These are phyloP conservation scores for Rhipidocladum racemiflorum DNA, from an alignment of 176 grass and related monocot genomes.

Conservation along the genomic window DNA sequence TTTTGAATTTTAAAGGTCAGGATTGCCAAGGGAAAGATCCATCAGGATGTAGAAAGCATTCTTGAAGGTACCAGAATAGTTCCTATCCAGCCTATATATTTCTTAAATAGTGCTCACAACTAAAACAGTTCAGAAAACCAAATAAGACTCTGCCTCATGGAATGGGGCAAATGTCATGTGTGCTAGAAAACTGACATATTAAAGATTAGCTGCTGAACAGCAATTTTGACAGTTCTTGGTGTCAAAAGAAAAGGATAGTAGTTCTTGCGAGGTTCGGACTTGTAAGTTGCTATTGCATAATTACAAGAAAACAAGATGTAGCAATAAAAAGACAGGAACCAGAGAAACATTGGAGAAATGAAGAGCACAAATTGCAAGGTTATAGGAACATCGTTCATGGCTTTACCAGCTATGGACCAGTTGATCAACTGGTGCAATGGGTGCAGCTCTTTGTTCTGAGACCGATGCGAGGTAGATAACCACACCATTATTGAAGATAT, in stretches of 20 bases:
- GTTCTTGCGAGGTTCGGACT: neutral
- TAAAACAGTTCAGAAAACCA: no score
- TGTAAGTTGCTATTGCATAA: neutral
- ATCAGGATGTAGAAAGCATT: no score
- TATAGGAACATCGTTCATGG: neutral
- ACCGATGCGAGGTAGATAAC: constrained; percentile 81
- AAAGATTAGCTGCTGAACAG: neutral
- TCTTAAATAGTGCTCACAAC: no score
- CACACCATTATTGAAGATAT: constrained; percentile 88
- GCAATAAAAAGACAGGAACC: neutral
- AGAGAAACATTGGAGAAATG: constrained; percentile 11
- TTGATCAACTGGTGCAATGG: constrained; percentile 83
- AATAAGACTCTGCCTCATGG: neutral
- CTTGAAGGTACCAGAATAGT: no score
- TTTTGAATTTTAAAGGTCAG: neutral
- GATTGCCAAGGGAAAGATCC: no score
- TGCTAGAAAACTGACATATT: constrained; percentile 3
- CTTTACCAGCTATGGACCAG: constrained; percentile 75
- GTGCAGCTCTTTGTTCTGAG: constrained; percentile 70
- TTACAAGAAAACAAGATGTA: neutral
- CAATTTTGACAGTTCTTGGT: neutral
- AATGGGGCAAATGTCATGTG: neutral
- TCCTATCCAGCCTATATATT: no score
- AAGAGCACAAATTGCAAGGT: constrained; percentile 13
- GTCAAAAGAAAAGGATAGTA: neutral